phyloP scores from a whole-genome alignment of 2,329 filamentous ascomycete genomes.

The Scolecobasidium constrictum region DNA sequence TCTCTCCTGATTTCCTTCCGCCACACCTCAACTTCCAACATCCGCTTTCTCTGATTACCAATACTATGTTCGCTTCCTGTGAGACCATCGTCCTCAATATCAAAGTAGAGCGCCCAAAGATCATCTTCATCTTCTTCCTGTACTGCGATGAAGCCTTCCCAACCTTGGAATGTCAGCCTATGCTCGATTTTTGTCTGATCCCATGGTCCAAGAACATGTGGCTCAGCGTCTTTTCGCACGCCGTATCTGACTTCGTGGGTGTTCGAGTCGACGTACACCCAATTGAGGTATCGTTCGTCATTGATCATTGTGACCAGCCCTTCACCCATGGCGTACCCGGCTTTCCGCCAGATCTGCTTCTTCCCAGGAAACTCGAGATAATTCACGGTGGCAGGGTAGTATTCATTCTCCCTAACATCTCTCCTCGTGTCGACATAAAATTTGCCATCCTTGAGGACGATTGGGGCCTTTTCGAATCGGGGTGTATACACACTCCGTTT shows the following conservation, averaged over 20 bases:
- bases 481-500: no score
- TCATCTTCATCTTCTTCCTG: slow-evolving; percentile 13
- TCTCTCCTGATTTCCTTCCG: slow-evolving; percentile 20
- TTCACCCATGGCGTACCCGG: slow-evolving; percentile 16
- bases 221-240: slow-evolving; percentile 12
- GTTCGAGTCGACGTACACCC: slow-evolving; percentile 13
- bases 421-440: no score
- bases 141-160: slow-evolving; percentile 15
- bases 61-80: no score
- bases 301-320: slow-evolving; percentile 15
- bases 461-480: no score
- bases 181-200: slow-evolving; percentile 14
- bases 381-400: slow-evolving; percentile 12
- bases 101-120: slow-evolving; percentile 15
- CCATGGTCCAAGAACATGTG: slow-evolving; percentile 13
- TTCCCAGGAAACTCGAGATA: no score
- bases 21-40: slow-evolving; percentile 21
- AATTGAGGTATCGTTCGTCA: slow-evolving; percentile 13
- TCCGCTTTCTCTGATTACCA: slow-evolving; percentile 18
- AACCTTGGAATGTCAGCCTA: slow-evolving; percentile 14
- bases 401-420: no score
- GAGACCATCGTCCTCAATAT: slow-evolving; percentile 13
- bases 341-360: slow-evolving; percentile 14
- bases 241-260: slow-evolving; percentile 16
- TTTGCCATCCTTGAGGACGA: no score